Base-by-base conservation (phyloP, 257 asterid species). In the Solanum habrochaites region DNA sequence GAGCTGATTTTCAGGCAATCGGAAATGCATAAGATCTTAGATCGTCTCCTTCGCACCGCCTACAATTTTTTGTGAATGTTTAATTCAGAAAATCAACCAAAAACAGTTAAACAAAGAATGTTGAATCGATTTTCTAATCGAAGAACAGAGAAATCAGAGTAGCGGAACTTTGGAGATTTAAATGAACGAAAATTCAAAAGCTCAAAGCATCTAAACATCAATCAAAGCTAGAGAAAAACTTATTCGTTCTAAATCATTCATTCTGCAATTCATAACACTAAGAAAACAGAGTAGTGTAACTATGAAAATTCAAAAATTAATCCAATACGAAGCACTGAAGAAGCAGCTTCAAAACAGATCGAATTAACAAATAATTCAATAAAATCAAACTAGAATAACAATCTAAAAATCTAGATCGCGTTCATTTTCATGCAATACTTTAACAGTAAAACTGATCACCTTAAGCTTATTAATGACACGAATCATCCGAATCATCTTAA, bases 21-120 rank as follows among this genome's bases (percentile, higher is more conserved):
- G 18, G 95, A 90, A 87, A 93, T 83, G 75, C 91, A 93, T 85
- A 92, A 86, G 84, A 88, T 90, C 93, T 89, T 93, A 3, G 99
- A 91, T 42, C 98, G 94, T 87, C 91, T 91, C 94, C 95, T 95
- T 81, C 92, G 91, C 89, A 90, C 98, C 39, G 93, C 92, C 99
- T 96, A 90, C 7, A 75, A 52, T 69, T 85, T 73, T 23, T 1
- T 31, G 37, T 6, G 7, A 4, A 31, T 15, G 8, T 31, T 52
- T 52, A 49, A 8, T 25, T 25, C 56, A 35, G 49, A 82, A 29
- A 83, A 83, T 60, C 32, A 58, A 56, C 13, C 45, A 15, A 37
- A 82, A 8, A 31, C 7, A 42, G 32, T n/a, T 52, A 82, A 8
- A 58, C 23, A 47, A 37, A 43, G 64, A 45, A 67, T 15, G 13